Base-by-base conservation (phyloP, 345 rosid species). In the Excoecaria agallocha region DNA sequence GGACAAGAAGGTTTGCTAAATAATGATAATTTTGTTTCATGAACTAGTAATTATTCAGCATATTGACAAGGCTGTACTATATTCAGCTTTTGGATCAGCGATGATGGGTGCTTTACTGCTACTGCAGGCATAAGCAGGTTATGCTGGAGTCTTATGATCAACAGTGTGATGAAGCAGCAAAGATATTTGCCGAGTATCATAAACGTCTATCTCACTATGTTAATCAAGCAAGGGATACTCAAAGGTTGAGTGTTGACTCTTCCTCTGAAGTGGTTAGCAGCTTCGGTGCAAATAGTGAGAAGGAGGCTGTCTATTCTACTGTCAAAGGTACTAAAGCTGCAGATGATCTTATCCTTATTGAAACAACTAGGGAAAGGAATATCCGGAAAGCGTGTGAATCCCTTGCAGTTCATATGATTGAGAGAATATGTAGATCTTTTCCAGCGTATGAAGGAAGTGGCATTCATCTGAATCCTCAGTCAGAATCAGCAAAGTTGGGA, bases 371-470 rank as follows among this genome's bases (percentile, higher is more conserved):
- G 51, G 98, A 91, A 82, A 85, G 90, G 79, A 85, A 90, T 84
- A 84, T 95, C 43, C 84, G 94, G 79, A 91, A 86, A 84, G 97
- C 90, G 20, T 95, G 98, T 72, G 99, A 94, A 77, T 83, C 84
- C 74, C 94, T 93, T 81, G 93, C 97, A 35, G 84, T 81, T 17
- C 76, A 83, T 79, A 86, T 91, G 88, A 76, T 89, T 30, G 93
- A 93, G 69, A 91, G 80, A 74, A 86, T 94, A 72, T 86, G 86
- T 62, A 74, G 61, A 76, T 86, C 93, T 37, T 94, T 94, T 77
- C 98, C 98, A 69, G 97, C 98, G 56, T 92, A 89, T 59, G 99
- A 94, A 85, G 99, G 99, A 77, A 78, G 72, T 78, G 97, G 98
- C 73, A 86, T 94, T 74, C 96, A 87, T 85, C 83, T 73, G 61